phyloP scores from a whole-genome alignment of 2,329 filamentous ascomycete species.

The Neofusicoccum kwambonambiense region DNA sequence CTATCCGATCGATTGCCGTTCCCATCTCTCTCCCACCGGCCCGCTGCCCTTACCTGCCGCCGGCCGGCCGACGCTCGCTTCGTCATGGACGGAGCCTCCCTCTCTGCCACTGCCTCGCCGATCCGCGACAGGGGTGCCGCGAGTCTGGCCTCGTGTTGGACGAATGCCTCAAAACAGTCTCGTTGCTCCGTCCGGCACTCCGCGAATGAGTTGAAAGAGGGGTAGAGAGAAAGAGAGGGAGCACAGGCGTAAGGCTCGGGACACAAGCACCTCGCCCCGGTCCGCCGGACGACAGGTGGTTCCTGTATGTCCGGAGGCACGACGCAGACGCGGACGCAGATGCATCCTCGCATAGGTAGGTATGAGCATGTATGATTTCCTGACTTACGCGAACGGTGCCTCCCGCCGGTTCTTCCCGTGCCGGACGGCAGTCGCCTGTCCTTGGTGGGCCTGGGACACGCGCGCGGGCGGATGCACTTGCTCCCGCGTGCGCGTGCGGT shows the following conservation, averaged over 20 bases:
- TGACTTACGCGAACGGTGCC: not conserved
- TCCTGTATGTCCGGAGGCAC: not conserved
- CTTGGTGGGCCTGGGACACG: not conserved
- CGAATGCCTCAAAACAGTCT: too few relatives aligned
- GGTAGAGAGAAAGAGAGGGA: too few relatives aligned
- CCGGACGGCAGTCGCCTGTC: not conserved
- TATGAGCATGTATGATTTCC: not conserved
- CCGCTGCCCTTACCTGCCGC: not conserved
- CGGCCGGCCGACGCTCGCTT: too few relatives aligned
- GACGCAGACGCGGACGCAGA: not conserved
- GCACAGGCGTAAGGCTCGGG: too few relatives aligned
- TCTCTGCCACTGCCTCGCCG: too few relatives aligned
- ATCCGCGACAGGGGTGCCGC: too few relatives aligned
- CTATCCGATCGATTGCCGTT: not conserved
- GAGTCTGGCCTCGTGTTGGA: too few relatives aligned
- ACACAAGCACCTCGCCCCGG: too few relatives aligned
- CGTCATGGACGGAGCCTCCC: too few relatives aligned
- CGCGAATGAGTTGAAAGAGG: too few relatives aligned
- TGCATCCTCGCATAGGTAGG: not conserved
- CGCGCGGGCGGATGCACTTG: not conserved
- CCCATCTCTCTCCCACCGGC: not conserved
- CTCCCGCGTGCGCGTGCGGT: not conserved
- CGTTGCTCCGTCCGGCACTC: too few relatives aligned
- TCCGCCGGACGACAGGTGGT: not conserved
- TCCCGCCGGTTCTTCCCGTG: slow-evolving; percentile 3